These are phyloP conservation scores for Leishmania aethiopica DNA, from an alignment of 208 protist genomes.

Conservation along the genomic window DNA sequence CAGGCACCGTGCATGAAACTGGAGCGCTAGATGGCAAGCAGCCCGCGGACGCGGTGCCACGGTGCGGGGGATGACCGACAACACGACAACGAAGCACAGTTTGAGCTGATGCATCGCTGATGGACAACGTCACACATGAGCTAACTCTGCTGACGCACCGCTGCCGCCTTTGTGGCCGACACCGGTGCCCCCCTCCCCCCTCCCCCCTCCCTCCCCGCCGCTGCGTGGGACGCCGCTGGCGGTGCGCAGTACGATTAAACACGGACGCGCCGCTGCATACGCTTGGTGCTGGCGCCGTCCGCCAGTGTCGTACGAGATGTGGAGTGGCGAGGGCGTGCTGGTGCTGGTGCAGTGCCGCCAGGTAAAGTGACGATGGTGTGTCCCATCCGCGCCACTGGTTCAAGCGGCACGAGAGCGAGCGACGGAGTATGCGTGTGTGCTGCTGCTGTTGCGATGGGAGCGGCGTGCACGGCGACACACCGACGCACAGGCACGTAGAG, in stretches of 20 bases:
- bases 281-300: constrained; percentile 24
- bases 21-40: constrained; percentile 13
- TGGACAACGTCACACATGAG: too few relatives aligned
- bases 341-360: constrained; percentile 17
- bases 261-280: constrained; percentile 26
- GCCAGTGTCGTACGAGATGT: constrained; percentile 28
- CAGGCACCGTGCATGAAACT: constrained; percentile 29
- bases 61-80: constrained; percentile 21
- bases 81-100: background rate
- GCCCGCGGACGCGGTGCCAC: background rate
- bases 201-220: too few relatives aligned
- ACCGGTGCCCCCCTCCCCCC: background rate
- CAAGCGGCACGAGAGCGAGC: constrained; percentile 17
- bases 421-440: background rate
- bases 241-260: constrained; percentile 24
- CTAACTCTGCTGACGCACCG: constrained; percentile 17
- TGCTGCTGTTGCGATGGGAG: background rate
- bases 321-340: background rate
- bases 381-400: constrained; percentile 26
- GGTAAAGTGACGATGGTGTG: constrained; percentile 26
- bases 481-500: background rate
- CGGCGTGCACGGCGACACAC: background rate
- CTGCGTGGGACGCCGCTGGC: background rate
- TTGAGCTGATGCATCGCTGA: too few relatives aligned
- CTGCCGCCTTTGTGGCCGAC: background rate